Evolutionary conservation across 148 eudicot genomes (phyloP), one percentile per base, ranked within the genome.

Genomic region (Euryodendron excelsum): DNA sequence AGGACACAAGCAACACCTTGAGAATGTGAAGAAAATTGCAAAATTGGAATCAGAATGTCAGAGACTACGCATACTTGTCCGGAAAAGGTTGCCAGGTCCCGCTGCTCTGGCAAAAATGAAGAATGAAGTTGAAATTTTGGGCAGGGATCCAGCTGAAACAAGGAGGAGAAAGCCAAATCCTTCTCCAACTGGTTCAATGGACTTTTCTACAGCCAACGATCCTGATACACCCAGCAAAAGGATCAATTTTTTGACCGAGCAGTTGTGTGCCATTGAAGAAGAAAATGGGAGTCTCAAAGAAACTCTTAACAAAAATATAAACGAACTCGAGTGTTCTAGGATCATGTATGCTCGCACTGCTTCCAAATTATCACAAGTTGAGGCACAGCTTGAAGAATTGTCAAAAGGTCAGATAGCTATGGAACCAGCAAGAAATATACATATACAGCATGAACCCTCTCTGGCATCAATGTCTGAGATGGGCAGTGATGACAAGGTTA

Each of bases 11-110:
- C 88, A 93, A 31, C 92, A 96, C 74, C 61, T 90, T 66, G 98
- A 93, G 79, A 93, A 88, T 74, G 89, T 84, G 13, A 91, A 89
- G 78, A 96, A 92, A 79, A 93, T 96, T 53, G 91, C 92, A 3
- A 88, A 87, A 79, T 79, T 93, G 72, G 99, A 96, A 82, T 86
- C 92, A 2, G 98, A 96, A 76, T 90, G 98, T 78, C 94, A 96
- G 60, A 91, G 92, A 73, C 86, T 96, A 34, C 97, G 99, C 62
- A 75, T 89, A 67, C 89, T 93, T 61, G 92, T 96, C 47, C 86
- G 90, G 39, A 93, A 93, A 84, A 79, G 94, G 73, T 79, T 93
- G 83, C 99, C 97, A 18, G 97, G 99, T 28, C 97, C 99, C 14
- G 93, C 96, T 73, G 91, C 89, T 55, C 41, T 95, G 77, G 89